These are phyloP conservation scores for Starmerella potacharoeniae DNA, from an alignment of 805 yeast species.

Conservation along the genomic window DNA sequence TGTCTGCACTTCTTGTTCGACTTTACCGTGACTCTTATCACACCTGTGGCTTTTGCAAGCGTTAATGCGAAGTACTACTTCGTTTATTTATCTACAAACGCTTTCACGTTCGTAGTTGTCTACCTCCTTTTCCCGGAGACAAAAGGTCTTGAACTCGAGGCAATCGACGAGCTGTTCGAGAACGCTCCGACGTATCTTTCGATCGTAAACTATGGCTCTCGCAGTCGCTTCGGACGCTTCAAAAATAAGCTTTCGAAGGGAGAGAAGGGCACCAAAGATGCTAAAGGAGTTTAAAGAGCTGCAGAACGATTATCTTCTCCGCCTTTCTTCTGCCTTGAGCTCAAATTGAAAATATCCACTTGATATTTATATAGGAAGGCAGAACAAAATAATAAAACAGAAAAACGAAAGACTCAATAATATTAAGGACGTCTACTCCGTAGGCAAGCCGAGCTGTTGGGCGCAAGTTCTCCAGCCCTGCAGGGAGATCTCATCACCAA, in stretches of 20 bases:
- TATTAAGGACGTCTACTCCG: background rate
- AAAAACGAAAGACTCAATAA: background rate
- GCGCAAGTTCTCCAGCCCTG: conserved; percentile 16
- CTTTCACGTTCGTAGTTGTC: conserved; percentile 36
- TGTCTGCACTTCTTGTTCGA: conserved; percentile 49
- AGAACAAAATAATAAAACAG: background rate
- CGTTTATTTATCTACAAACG: conserved; percentile 46
- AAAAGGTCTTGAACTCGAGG: conserved; percentile 48
- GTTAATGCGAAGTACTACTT: conserved; percentile 46
- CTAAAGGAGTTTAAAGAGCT: background rate
- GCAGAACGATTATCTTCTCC: no score
- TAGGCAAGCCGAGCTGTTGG: conserved; percentile 10
- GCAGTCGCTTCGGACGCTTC: background rate
- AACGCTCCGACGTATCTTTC: background rate
- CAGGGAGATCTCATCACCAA: conserved; percentile 58
- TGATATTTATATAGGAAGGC: background rate
- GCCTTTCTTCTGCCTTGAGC: no score
- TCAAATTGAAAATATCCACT: no score
- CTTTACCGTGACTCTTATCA: conserved; percentile 45
- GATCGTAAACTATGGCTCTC: background rate
- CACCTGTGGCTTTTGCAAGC: conserved; percentile 42
- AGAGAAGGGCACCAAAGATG: background rate
- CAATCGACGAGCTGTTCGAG: conserved; percentile 33
- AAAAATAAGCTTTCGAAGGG: background rate
- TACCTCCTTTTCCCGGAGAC: conserved; percentile 48